Evolutionary conservation across 768 basidiomycete genomes (phyloP).

Genomic region (Boletus pseudo-olivaceus): DNA sequence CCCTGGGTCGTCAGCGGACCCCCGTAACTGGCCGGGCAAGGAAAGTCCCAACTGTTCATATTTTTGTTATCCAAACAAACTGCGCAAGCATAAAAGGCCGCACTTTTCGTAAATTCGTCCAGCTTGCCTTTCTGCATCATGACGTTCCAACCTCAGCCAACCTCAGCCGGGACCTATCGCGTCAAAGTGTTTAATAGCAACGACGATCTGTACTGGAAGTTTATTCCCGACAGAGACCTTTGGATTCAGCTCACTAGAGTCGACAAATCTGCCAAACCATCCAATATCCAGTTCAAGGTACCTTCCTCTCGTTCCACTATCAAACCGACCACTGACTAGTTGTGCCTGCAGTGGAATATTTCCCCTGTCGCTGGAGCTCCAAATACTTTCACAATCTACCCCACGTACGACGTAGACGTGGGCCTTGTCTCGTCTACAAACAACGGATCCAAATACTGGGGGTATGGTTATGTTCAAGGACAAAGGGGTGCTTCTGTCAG

Average conservation of each 20-base stretch:
- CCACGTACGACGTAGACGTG: neutral
- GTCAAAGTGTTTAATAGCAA: neutral
- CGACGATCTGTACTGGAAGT: neutral
- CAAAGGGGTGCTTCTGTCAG: neutral
- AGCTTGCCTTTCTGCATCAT: neutral
- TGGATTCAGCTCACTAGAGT: neutral
- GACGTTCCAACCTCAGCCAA: neutral
- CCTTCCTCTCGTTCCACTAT: neutral
- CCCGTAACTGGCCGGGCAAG: neutral
- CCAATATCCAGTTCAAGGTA: neutral
- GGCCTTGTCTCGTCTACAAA: neutral
- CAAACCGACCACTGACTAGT: neutral
- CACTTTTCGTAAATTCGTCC: neutral
- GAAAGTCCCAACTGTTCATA: neutral
- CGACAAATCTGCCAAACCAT: neutral
- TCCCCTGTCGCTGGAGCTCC: neutral
- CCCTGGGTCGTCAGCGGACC: neutral
- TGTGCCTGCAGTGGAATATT: neutral
- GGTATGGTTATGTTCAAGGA: neutral
- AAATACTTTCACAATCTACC: neutral
- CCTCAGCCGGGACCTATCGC: neutral
- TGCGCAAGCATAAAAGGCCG: neutral
- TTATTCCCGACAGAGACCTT: neutral
- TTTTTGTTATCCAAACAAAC: neutral
- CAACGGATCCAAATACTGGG: neutral